Conservation (phyloP, 2,329 filamentous ascomycete species). For the Colletotrichum godetiae region DNA sequence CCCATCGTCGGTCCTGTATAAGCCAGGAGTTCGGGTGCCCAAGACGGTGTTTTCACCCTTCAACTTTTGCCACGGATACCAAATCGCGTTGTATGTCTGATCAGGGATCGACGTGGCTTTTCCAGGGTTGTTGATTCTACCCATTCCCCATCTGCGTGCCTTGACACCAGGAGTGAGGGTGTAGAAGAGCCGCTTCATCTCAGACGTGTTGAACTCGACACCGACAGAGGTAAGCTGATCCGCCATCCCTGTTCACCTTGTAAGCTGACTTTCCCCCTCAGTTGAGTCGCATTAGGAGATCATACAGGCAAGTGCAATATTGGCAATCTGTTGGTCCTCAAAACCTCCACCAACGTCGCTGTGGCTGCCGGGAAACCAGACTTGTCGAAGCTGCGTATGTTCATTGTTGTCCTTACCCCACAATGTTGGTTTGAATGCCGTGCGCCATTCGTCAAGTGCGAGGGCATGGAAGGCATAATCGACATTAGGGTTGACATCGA, state of each 20-base stretch:
- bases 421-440: slow-evolving; percentile 43
- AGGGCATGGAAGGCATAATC: slow-evolving; percentile 67
- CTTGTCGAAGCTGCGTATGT: slow-evolving; percentile 37
- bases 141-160: slow-evolving; percentile 37
- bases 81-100: slow-evolving; percentile 1
- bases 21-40: slow-evolving; percentile 39
- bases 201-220: slow-evolving; percentile 38
- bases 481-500: slow-evolving; percentile 44
- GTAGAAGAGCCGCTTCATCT: slow-evolving; percentile 38
- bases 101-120: slow-evolving; percentile 24
- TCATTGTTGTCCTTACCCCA: slow-evolving; percentile 40
- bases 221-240: slow-evolving; percentile 40
- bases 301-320: slow-evolving; percentile 39
- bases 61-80: slow-evolving; percentile 19
- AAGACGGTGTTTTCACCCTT: slow-evolving; percentile 14
- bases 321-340: slow-evolving; percentile 43
- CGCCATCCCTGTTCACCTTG: slow-evolving; percentile 35
- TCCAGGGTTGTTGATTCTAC: slow-evolving; percentile 36
- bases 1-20: slow-evolving; percentile 38
- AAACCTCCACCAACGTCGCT: slow-evolving; percentile 71
- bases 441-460: slow-evolving; percentile 63
- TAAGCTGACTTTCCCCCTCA: background rate
- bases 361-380: slow-evolving; percentile 70
- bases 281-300: rapidly evolving
- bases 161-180: slow-evolving; percentile 24